Evolutionary conservation across 169 alveolate species (phyloP).

Genomic region (Babesia gibsoni): DNA sequence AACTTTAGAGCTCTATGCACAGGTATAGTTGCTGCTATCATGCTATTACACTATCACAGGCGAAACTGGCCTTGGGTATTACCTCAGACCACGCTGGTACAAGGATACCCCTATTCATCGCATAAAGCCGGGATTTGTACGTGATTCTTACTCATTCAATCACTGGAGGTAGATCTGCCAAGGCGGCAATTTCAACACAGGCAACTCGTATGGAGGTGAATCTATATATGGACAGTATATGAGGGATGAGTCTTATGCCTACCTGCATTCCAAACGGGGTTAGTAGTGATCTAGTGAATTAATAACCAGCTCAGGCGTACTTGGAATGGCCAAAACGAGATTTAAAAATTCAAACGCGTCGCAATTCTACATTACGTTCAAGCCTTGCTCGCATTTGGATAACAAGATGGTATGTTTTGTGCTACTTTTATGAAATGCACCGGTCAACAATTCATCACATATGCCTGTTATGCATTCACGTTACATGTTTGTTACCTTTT

Average conservation of each 20-base stretch:
- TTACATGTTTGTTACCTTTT: no score
- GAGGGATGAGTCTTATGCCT: slow-evolving; percentile 76
- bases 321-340: slow-evolving; percentile 82
- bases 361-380: slow-evolving; percentile 90
- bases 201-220: slow-evolving; percentile 84
- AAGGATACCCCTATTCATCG: slow-evolving; percentile 78
- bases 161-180: slow-evolving; percentile 74
- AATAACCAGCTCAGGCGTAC: slow-evolving; percentile 58
- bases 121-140: slow-evolving; percentile 74
- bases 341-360: slow-evolving; percentile 83
- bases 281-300: not conserved
- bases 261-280: slow-evolving; percentile 80
- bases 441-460: not conserved
- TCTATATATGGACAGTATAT: slow-evolving; percentile 83
- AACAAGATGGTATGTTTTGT: slow-evolving; percentile 79
- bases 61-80: slow-evolving; percentile 81
- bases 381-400: slow-evolving; percentile 91
- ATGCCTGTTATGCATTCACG: not conserved
- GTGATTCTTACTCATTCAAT: not conserved
- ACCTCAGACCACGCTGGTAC: slow-evolving; percentile 81
- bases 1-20: slow-evolving; percentile 91
- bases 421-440: no score
- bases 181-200: slow-evolving; percentile 85
- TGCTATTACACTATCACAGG: slow-evolving; percentile 47
- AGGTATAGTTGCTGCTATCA: slow-evolving; percentile 48